Evolutionary conservation across 352 stramenopile species (phyloP).

Genomic region (Phytophthora citricola): DNA sequence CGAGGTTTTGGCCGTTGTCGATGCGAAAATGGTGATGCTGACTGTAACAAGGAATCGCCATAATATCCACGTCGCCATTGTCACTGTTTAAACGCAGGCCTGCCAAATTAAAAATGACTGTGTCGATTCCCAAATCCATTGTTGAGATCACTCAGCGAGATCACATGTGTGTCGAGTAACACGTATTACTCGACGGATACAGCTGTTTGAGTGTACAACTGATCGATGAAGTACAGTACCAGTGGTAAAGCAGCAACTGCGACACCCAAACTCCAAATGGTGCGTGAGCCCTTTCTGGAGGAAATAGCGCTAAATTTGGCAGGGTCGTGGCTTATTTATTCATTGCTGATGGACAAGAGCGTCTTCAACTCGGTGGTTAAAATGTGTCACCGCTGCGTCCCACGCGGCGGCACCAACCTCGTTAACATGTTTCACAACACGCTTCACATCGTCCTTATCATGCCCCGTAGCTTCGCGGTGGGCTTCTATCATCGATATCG

Average conservation of each 20-base stretch:
- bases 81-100: background rate
- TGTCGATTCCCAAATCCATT: background rate
- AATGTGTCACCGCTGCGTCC: slow-evolving; percentile 6
- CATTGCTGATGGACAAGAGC: slow-evolving; percentile 10
- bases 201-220: slow-evolving; percentile 1
- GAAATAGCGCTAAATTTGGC: too few relatives aligned
- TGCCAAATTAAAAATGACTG: slow-evolving; percentile 9
- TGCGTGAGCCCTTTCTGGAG: too few relatives aligned
- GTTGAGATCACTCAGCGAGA: background rate
- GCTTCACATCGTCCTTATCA: slow-evolving; percentile 7
- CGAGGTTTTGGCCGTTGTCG: slow-evolving; percentile 2
- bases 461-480: slow-evolving; percentile 14
- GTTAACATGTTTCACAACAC: background rate
- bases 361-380: slow-evolving; percentile 23
- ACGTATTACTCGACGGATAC: slow-evolving; percentile 11
- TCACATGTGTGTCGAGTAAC: slow-evolving; percentile 2
- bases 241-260: background rate
- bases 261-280: too few relatives aligned
- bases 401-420: slow-evolving; percentile 4
- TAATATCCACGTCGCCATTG: background rate
- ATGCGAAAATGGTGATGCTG: background rate
- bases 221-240: background rate
- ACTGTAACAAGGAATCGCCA: slow-evolving; percentile 6
- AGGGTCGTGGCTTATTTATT: background rate
- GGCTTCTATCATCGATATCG: slow-evolving; percentile 7